Conservation (phyloP, 345 rosid genomes). For the Acer campestre region DNA sequence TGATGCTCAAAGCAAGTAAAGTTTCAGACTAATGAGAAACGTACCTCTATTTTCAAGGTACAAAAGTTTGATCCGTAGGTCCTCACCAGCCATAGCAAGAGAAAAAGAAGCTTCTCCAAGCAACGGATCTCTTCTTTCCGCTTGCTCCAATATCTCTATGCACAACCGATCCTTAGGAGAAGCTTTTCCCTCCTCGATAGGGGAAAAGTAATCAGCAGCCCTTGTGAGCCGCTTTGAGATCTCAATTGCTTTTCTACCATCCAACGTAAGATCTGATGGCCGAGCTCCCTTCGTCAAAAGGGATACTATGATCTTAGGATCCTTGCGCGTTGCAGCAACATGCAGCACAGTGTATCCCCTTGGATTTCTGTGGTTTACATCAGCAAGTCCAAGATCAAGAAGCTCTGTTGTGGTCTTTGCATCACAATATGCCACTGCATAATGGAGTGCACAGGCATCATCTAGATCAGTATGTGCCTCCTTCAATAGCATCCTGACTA, state of each 20-base stretch:
- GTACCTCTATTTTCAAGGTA: conserved; percentile 89
- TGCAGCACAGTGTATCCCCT: conserved; percentile 83
- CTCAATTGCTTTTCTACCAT: conserved; percentile 76
- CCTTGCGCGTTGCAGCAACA: conserved; percentile 77
- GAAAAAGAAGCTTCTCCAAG: conserved; percentile 65
- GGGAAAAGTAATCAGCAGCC: conserved; percentile 52
- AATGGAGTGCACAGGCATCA: conserved; percentile 71
- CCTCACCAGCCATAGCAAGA: conserved; percentile 75
- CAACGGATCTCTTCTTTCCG: conserved; percentile 56
- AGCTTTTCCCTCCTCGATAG: conserved; percentile 60
- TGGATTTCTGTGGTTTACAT: conserved; percentile 55
- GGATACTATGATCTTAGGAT: conserved; percentile 74
- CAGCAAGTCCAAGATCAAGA: conserved; percentile 72
- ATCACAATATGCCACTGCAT: conserved; percentile 80
- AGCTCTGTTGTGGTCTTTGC: conserved; percentile 75
- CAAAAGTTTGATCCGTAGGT: conserved; percentile 61
- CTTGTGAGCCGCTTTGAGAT: conserved; percentile 66
- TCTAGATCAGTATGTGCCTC: conserved; percentile 75
- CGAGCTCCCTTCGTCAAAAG: conserved; percentile 78
- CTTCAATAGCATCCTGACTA: conserved; percentile 72
- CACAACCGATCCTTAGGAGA: conserved; percentile 66
- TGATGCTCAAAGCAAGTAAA: background rate
- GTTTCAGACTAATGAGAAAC: background rate
- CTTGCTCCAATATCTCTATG: conserved; percentile 80
- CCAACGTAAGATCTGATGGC: conserved; percentile 60